Conservation (phyloP, 257 asterid species). For the Voacanga thouarsii region DNA sequence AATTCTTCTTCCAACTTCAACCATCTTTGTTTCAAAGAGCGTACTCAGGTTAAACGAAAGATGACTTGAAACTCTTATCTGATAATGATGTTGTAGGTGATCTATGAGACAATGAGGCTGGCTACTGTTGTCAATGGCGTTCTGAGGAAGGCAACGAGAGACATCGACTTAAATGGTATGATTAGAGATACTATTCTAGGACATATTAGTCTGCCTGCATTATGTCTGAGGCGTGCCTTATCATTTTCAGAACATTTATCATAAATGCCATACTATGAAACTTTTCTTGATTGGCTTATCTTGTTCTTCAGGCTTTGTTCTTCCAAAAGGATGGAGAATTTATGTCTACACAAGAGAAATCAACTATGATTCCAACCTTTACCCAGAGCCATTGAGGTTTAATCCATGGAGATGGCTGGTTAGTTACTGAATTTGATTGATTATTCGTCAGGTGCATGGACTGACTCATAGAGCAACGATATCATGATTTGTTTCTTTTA, state of each 20-base stretch:
- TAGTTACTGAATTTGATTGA: not conserved
- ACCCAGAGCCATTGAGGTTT: conserved; percentile 60
- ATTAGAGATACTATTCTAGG: not conserved
- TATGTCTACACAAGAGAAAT: conserved; percentile 74
- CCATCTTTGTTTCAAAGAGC: not conserved
- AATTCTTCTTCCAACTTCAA: not conserved
- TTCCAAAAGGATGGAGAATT: conserved; percentile 84
- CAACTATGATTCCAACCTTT: conserved; percentile 61
- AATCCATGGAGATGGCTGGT: conserved; percentile 84
- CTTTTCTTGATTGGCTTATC: not conserved
- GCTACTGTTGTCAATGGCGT: conserved; percentile 68
- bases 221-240: no score
- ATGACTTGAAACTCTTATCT: not conserved
- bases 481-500: not conserved
- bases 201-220: not conserved
- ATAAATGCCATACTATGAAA: not conserved
- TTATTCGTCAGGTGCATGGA: not conserved
- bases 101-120: conserved; percentile 57
- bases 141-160: conserved; percentile 63
- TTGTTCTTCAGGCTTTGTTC: conserved; percentile 39
- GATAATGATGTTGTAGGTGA: conserved; percentile 33
- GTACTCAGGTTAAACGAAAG: not conserved
- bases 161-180: conserved; percentile 56
- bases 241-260: no score
- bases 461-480: not conserved